Base-by-base conservation (phyloP, 306 rosid genomes). In the Sophora flavescens region DNA sequence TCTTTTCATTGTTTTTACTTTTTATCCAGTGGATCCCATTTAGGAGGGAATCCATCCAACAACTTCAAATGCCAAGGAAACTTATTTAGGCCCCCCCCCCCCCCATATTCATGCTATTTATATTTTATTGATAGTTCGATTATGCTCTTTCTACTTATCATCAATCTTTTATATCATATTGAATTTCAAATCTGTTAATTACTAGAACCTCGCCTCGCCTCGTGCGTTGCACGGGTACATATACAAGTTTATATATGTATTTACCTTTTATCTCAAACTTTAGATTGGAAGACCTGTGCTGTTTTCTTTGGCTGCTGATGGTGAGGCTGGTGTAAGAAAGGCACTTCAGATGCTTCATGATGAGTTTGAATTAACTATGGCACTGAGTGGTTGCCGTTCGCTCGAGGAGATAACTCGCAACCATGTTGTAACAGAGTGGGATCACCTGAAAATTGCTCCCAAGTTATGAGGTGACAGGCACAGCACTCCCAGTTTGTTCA, bases 261-360 rank as follows among this genome's bases (percentile, higher is more conserved):
- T 52, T 30, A 38, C 33, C 12, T 59, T 54, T 79, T 6, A 72
- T 52, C 56, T 74, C 6, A 51, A 65, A 60, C 80, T 47, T 78
- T 83, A 95, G 99, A 91, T 95, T 63, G 99, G 99, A 79, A 80
- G 97, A 42, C 99, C 97, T n/a, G 99, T 92, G 81, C 35, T 95
- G 61, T 95, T 88, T 79, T 86, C 99, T 17, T 80, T 92, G 86
- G 99, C 97, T 63, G 96, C 89, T 47, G 96, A 89, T 52, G 99
- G 99, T 0, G 97, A 95, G 87, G 88, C 91, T 61, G 99, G 99
- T 63, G 96, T 95, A 48, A 87, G 90, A 78, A 95, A 95, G 81
- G 97, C 83, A 4, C 97, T 95, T 52, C 75, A 91, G 81, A 92
- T 92, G 88, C 84, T 95, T 6, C 97, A 82, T 0, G 91, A 92